Evolutionary conservation across 768 basidiomycete genomes (phyloP).

Genomic region (Hypsizygus marmoreus): DNA sequence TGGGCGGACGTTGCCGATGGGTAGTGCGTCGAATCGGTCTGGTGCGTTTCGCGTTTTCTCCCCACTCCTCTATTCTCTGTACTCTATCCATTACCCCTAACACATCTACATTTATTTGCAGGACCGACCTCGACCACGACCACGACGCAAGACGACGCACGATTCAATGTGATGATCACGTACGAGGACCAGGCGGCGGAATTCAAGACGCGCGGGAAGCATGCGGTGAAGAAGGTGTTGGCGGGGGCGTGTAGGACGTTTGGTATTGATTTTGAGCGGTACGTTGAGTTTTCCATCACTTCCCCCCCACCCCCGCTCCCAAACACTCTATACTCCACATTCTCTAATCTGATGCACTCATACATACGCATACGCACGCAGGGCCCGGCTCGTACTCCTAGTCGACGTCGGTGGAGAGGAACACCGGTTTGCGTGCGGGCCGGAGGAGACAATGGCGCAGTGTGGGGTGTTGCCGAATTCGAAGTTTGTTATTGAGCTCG

Average conservation of each 20-base stretch:
- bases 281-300: slow-evolving; percentile 6
- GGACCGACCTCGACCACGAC: slow-evolving; percentile 2
- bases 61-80: too few relatives aligned
- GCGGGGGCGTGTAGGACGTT: slow-evolving; percentile 43
- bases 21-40: too few relatives aligned
- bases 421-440: slow-evolving; percentile 5
- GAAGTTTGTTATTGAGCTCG: slow-evolving; percentile 7
- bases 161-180: slow-evolving; percentile 31
- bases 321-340: not conserved
- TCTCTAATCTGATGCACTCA: not conserved
- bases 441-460: slow-evolving; percentile 14
- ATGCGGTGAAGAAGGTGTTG: slow-evolving; percentile 42
- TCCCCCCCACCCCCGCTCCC: not conserved
- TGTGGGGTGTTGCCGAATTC: slow-evolving; percentile 8
- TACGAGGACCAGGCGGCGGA: slow-evolving; percentile 21
- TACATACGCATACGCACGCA: not conserved
- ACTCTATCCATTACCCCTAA: too few relatives aligned
- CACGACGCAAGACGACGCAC: slow-evolving; percentile 17
- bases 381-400: slow-evolving; percentile 13
- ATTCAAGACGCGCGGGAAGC: slow-evolving; percentile 46
- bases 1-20: too few relatives aligned
- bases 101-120: not conserved
- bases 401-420: slow-evolving; percentile 1
- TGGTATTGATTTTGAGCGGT: slow-evolving; percentile 31
- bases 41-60: too few relatives aligned